Base-by-base conservation (phyloP, 2,329 filamentous ascomycete genomes). In the Apiospora saccharicola region DNA sequence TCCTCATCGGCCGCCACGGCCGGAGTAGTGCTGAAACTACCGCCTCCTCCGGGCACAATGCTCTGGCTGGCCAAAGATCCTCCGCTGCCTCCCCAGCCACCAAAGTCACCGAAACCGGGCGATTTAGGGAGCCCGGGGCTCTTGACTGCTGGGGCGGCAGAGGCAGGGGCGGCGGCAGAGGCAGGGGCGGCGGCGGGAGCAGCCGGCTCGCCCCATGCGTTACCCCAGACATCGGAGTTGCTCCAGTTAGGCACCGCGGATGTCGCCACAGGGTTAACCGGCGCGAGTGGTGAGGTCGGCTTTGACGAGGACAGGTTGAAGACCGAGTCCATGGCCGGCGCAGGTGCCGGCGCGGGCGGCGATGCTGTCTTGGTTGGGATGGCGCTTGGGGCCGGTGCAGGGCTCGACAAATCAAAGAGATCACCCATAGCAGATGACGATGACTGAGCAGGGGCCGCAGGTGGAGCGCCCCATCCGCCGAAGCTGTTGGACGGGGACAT, bases 1-100 rank as follows among this genome's bases (percentile, higher is more conserved):
- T 98, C 96, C 82, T 98, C 96, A 78, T 98, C 96, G 0, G 94
- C 93, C 47, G 93, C 88, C 2, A 98, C 93, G 78, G 92, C 92
- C 34, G 94, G 91, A 53, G 86, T 84, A 71, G 85, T 80, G 70
- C 86, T 89, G 82, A 94, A 92, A 7, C 92, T 92, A 34, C 92
- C 92, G 76, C 88, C 88, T 0, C 89, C 85, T 1, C 90, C 88
- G 2, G 89, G 88, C 26, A 92, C 86, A 79, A 92, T 90, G 69
- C 89, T 88, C 74, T 89, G 87, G 77, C 79, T 88, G 53, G 89
- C 86, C 75, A 91, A 86, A n/a, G 85, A 86, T 41, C 81, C 80
- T 67, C 83, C 80, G 71, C 78, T 79, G 72, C 79, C 82, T 10
- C 89, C 88, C 87, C 90, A 92, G 70, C 86, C 75, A 22, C 80